Evolutionary conservation across 1,284 basidiomycete species (phyloP).

Genomic region (Rhizoctonia solani): DNA sequence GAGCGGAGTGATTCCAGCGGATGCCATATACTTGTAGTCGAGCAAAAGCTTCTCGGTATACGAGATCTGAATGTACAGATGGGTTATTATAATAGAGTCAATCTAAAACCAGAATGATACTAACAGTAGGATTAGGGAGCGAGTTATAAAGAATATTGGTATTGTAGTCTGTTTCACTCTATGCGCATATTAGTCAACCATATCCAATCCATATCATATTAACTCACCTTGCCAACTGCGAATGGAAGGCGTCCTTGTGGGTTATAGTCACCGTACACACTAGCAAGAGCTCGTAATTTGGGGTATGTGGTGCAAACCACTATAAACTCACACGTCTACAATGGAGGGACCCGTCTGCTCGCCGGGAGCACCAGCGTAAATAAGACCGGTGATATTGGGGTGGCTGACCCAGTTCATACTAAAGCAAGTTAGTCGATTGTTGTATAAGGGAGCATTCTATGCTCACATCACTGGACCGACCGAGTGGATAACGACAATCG

Average conservation of each 20-base stretch:
- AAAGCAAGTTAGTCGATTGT: background rate
- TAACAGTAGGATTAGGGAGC: slow-evolving; percentile 25
- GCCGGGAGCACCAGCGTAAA: slow-evolving; percentile 30
- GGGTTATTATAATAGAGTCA: background rate
- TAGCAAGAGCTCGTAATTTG: background rate
- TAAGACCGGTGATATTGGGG: slow-evolving; percentile 36
- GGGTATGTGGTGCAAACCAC: background rate
- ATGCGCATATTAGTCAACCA: no score
- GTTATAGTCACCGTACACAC: slow-evolving; percentile 28
- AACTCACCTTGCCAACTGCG: slow-evolving; percentile 30
- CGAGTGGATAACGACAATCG: slow-evolving; percentile 44
- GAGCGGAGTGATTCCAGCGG: slow-evolving; percentile 28
- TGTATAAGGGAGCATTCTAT: background rate
- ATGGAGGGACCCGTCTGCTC: slow-evolving; percentile 33
- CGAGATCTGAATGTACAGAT: background rate
- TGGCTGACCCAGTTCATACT: slow-evolving; percentile 36
- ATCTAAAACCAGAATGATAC: background rate
- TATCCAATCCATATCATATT: background rate
- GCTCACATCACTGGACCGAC: slow-evolving; percentile 41
- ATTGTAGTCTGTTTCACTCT: slow-evolving; percentile 33
- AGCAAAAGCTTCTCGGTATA: slow-evolving; percentile 32
- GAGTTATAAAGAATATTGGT: slow-evolving; percentile 34
- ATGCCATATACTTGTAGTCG: slow-evolving; percentile 34
- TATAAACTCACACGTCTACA: slow-evolving; percentile 24
- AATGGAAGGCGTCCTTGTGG: slow-evolving; percentile 32